These are phyloP conservation scores for Aspergillus vadensis DNA, from an alignment of 2,329 filamentous ascomycete species.

Conservation along the genomic window DNA sequence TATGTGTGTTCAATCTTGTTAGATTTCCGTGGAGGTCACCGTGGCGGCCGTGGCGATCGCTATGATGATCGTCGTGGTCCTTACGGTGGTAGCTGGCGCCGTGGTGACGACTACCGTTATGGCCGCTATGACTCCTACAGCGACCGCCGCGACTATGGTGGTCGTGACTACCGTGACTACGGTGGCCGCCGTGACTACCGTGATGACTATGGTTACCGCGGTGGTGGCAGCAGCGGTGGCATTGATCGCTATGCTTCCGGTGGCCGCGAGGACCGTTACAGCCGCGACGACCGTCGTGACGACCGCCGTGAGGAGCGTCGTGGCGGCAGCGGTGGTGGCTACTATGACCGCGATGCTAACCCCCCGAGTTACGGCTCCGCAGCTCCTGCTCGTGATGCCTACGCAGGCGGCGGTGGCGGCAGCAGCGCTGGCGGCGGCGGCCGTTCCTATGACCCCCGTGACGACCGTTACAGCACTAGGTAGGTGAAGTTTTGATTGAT, in stretches of 20 bases:
- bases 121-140: slow-evolving; percentile 50
- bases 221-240: slow-evolving; percentile 37
- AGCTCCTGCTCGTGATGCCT: slow-evolving; percentile 41
- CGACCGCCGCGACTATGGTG: slow-evolving; percentile 53
- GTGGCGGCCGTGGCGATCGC: slow-evolving; percentile 50
- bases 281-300: slow-evolving; percentile 53
- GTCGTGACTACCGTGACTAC: slow-evolving; percentile 48
- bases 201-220: slow-evolving; percentile 44
- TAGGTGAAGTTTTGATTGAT: slow-evolving; percentile 36
- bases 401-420: slow-evolving; percentile 25
- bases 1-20: slow-evolving; percentile 11
- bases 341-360: slow-evolving; percentile 58
- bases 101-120: slow-evolving; percentile 45
- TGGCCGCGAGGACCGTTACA: slow-evolving; percentile 48
- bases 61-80: slow-evolving; percentile 58
- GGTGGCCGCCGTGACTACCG: slow-evolving; percentile 50
- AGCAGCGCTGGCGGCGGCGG: slow-evolving; percentile 25
- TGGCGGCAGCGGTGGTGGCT: slow-evolving; percentile 55
- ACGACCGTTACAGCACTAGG: slow-evolving; percentile 45
- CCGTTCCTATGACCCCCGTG: slow-evolving; percentile 44
- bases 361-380: slow-evolving; percentile 47
- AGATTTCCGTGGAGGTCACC: slow-evolving; percentile 45
- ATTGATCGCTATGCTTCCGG: slow-evolving; percentile 49
- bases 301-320: slow-evolving; percentile 48
- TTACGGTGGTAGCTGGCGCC: slow-evolving; percentile 53